phyloP scores from a whole-genome alignment of 305 asterid genomes.

The Rubia peregrina region DNA sequence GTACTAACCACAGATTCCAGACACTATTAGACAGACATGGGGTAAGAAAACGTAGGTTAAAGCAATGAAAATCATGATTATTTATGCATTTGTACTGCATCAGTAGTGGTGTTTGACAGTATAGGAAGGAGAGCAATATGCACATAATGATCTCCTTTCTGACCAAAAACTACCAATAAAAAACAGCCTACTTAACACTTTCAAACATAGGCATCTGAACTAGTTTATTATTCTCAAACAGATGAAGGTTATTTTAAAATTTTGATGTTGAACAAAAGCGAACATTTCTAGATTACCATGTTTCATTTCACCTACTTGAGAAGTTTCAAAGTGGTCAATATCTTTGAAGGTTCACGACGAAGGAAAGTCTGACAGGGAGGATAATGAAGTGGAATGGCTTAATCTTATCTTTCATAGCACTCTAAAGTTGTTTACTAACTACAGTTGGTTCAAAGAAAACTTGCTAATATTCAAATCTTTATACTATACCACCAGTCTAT shows the following conservation, averaged over 20 bases:
- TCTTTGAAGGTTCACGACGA: slow-evolving; percentile 12
- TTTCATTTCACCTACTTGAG: background rate
- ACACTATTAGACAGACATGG: background rate
- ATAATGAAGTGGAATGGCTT: background rate
- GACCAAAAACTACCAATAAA: background rate
- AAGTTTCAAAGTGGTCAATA: slow-evolving; percentile 13
- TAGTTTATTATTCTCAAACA: background rate
- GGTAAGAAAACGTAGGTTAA: background rate
- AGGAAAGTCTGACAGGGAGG: slow-evolving; percentile 21
- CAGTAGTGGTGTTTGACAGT: background rate
- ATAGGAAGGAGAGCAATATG: background rate
- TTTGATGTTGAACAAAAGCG: background rate
- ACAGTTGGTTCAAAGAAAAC: slow-evolving; percentile 25
- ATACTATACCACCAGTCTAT: slow-evolving; percentile 10
- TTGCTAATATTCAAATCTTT: background rate
- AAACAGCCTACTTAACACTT: background rate
- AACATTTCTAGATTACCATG: no score
- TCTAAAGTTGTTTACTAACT: slow-evolving; percentile 63
- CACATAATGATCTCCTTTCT: background rate
- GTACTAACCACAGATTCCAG: background rate
- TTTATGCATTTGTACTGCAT: background rate
- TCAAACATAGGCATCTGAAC: background rate
- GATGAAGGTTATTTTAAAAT: background rate
- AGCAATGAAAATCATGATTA: slow-evolving; percentile 1
- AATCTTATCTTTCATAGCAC: slow-evolving; percentile 61